Conservation (phyloP, 768 basidiomycete genomes). For the Steccherinum ochraceum region DNA sequence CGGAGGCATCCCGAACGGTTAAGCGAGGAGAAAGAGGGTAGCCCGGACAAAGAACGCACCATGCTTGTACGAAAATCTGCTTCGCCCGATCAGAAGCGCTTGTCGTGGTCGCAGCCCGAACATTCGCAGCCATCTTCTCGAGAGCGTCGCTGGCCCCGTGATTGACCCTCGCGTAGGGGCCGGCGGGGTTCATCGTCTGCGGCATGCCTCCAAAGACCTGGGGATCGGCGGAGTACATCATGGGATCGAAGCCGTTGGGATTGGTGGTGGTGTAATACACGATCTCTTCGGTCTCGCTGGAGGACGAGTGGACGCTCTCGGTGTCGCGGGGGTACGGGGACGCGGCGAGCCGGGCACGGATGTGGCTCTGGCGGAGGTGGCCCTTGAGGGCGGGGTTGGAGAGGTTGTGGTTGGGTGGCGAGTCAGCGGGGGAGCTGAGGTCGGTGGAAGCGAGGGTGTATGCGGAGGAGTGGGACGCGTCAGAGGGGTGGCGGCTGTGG, state of each 20-base stretch:
- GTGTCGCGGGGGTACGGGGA: constrained; percentile 85
- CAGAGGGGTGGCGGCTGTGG: constrained; percentile 35
- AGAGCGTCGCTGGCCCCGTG: constrained; percentile 71
- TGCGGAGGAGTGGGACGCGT: constrained; percentile 34
- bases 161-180: constrained; percentile 72
- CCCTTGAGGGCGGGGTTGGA: constrained; percentile 72
- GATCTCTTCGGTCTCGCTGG: constrained; percentile 85
- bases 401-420: constrained; percentile 72
- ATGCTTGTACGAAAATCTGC: constrained; percentile 90
- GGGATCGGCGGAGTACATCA: constrained; percentile 44
- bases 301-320: constrained; percentile 82
- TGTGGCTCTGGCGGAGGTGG: constrained; percentile 69
- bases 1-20: background rate
- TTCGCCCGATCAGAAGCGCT: constrained; percentile 89
- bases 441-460: constrained; percentile 36
- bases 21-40: constrained; percentile 4
- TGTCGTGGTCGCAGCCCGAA: constrained; percentile 83
- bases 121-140: constrained; percentile 83
- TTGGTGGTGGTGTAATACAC: constrained; percentile 62
- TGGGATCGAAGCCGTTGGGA: constrained; percentile 44
- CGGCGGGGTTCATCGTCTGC: constrained; percentile 55
- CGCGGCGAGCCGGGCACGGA: constrained; percentile 72
- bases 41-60: constrained; percentile 43
- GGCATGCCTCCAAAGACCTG: constrained; percentile 28
- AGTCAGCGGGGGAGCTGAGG: constrained; percentile 44